Percentiles rank a stretch among this genome's conserved stretches.
Conservation (phyloP, 768 basidiomycete genomes). For the Boletus vinaceobasis region DNA sequence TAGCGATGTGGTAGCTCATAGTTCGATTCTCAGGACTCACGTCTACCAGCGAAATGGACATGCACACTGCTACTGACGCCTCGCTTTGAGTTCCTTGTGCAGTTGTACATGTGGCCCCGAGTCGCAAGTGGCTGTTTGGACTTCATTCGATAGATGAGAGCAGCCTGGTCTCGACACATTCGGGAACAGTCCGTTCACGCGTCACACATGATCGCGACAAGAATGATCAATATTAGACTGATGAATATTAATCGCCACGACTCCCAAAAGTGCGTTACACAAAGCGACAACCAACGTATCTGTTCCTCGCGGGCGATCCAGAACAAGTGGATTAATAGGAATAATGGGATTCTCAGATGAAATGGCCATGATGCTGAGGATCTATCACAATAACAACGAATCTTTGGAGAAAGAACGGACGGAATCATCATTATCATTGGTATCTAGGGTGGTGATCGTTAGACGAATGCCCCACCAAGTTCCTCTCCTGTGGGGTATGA, state of each 20-base stretch:
- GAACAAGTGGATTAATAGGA: conserved; percentile 39
- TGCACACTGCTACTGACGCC: conserved; percentile 26
- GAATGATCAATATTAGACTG: conserved; percentile 34
- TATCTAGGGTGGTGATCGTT: conserved; percentile 50
- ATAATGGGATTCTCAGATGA: conserved; percentile 44
- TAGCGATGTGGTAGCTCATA: conserved; percentile 5
- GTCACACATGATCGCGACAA: conserved; percentile 31
- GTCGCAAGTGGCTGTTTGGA: conserved; percentile 32
- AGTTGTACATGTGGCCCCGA: conserved; percentile 26
- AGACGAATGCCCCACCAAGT: conserved; percentile 46
- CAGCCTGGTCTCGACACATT: conserved; percentile 34
- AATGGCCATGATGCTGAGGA: conserved; percentile 46
- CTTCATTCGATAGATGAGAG: conserved; percentile 32
- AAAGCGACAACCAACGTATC: conserved; percentile 39
- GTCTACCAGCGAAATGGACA: conserved; percentile 35
- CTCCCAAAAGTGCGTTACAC: conserved; percentile 37
- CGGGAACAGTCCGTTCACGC: conserved; percentile 13
- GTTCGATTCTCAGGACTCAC: conserved; percentile 27
- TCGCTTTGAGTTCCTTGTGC: conserved; percentile 29
- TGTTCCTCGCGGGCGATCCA: conserved; percentile 36
- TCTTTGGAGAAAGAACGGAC: conserved; percentile 31
- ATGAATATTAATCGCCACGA: conserved; percentile 36
- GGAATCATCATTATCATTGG: conserved; percentile 40
- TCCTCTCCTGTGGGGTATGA: conserved; percentile 44
- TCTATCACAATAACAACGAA: conserved; percentile 43